These are phyloP conservation scores for Guillardia theta DNA, from an alignment of 78 protist species.

Conservation along the genomic window DNA sequence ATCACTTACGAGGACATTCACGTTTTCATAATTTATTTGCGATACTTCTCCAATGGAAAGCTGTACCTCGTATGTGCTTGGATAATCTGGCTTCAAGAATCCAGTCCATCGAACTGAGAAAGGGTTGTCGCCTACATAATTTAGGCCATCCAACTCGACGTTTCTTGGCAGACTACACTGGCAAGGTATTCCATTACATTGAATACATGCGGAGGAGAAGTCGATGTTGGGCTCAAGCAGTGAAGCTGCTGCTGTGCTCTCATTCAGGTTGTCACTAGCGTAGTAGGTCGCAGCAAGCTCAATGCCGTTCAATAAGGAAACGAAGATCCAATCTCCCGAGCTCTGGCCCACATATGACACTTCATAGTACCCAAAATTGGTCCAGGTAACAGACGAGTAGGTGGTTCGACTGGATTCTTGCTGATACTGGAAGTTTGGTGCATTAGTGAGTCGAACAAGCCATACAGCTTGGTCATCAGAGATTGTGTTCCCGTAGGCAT, in stretches of 20 bases:
- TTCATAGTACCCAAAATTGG: not conserved
- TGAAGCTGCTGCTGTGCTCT: not conserved
- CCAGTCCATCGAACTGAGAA: not conserved
- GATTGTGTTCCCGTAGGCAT: not conserved
- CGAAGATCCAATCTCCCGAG: not conserved
- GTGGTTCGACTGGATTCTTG: not conserved
- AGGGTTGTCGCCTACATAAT: not conserved
- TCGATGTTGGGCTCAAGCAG: not conserved
- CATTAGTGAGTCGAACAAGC: not conserved
- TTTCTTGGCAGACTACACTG: not conserved
- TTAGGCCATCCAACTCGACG: not conserved
- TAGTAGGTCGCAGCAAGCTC: slow-evolving; percentile 27
- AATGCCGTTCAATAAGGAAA: not conserved
- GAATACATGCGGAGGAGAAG: not conserved
- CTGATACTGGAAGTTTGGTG: not conserved
- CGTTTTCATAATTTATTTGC: not conserved
- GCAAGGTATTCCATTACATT: not conserved
- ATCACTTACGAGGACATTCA: not conserved
- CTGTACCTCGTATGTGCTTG: not conserved
- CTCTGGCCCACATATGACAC: not conserved
- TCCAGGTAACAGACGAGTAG: not conserved
- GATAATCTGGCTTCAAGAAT: not conserved
- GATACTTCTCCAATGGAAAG: not conserved
- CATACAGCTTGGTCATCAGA: not conserved
- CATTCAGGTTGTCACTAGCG: not conserved